A percentile compares a stretch with the other conserved stretches of the same genome.
phyloP scores from a whole-genome alignment of 208 protist genomes.

The Leishmania turanica region DNA sequence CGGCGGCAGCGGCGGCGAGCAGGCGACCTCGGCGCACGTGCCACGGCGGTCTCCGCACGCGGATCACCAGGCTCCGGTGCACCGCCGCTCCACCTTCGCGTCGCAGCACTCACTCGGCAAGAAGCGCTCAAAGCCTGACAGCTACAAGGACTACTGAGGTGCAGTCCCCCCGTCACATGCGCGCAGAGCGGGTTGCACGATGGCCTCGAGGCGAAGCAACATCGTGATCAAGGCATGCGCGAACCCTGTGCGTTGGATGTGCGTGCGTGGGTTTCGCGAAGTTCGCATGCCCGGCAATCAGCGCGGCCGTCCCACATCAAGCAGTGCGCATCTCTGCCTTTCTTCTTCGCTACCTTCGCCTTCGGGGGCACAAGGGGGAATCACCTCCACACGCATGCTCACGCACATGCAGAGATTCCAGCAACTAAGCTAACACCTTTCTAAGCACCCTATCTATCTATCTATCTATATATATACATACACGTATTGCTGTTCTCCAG shows the following conservation, averaged over 20 bases:
- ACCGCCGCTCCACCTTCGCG: conserved; percentile 22
- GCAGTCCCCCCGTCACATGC: background rate
- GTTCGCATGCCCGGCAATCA: no score
- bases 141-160: conserved; percentile 60
- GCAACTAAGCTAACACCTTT: no score
- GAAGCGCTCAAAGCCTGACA: conserved; percentile 72
- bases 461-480: no score
- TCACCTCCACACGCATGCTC: no score
- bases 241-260: background rate
- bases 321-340: no score
- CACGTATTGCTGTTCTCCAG: no score
- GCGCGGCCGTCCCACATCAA: no score
- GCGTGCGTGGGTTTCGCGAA: background rate
- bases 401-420: no score
- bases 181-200: no score
- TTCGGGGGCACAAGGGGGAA: no score
- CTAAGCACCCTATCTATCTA: no score
- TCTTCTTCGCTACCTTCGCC: no score
- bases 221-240: background rate
- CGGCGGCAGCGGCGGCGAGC: conserved; percentile 18
- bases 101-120: conserved; percentile 38
- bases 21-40: conserved; percentile 10
- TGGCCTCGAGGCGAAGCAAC: background rate
- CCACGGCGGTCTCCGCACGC: conserved; percentile 21
- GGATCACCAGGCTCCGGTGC: background rate